Evolutionary conservation across 1,284 basidiomycete genomes (phyloP).

Genomic region (Cerioporus squamosus): DNA sequence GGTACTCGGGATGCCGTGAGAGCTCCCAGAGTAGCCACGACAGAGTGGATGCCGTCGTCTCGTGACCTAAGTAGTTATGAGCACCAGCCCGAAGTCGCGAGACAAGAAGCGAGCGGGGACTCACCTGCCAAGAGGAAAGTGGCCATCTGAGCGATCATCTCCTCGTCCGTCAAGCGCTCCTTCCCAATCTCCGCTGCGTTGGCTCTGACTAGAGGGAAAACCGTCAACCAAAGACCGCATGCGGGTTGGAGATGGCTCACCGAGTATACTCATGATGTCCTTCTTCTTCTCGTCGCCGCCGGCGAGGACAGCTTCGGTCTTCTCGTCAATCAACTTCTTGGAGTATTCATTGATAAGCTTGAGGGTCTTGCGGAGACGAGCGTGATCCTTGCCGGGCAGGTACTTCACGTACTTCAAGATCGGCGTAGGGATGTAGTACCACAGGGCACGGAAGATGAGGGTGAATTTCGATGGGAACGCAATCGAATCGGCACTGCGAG

Average conservation of each 20-base stretch:
- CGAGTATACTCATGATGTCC: conserved; percentile 48
- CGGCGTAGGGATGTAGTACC: conserved; percentile 28
- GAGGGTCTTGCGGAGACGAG: conserved; percentile 38
- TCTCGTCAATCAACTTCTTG: conserved; percentile 41
- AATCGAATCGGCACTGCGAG: conserved; percentile 22
- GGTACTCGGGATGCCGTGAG: conserved; percentile 41
- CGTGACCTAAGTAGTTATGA: conserved; percentile 43
- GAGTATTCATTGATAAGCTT: conserved; percentile 31
- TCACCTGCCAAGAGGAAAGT: conserved; percentile 36
- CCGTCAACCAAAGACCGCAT: too few species aligned
- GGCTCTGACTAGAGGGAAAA: conserved; percentile 48
- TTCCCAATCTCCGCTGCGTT: conserved; percentile 51
- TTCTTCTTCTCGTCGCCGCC: conserved; percentile 27
- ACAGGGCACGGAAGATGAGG: conserved; percentile 27
- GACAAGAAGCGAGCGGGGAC: background rate
- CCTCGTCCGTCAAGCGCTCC: conserved; percentile 50
- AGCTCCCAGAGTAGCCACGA: conserved; percentile 47
- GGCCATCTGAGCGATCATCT: conserved; percentile 53
- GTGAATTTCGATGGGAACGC: conserved; percentile 25
- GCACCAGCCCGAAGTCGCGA: too few species aligned
- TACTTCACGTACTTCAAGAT: conserved; percentile 44
- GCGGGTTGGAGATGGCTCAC: conserved; percentile 22
- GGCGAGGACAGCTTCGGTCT: conserved; percentile 34
- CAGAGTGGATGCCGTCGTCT: conserved; percentile 51
- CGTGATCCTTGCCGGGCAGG: conserved; percentile 40